Evolutionary conservation across 352 stramenopile species (phyloP).

Genomic region (Pythium utonaiense): DNA sequence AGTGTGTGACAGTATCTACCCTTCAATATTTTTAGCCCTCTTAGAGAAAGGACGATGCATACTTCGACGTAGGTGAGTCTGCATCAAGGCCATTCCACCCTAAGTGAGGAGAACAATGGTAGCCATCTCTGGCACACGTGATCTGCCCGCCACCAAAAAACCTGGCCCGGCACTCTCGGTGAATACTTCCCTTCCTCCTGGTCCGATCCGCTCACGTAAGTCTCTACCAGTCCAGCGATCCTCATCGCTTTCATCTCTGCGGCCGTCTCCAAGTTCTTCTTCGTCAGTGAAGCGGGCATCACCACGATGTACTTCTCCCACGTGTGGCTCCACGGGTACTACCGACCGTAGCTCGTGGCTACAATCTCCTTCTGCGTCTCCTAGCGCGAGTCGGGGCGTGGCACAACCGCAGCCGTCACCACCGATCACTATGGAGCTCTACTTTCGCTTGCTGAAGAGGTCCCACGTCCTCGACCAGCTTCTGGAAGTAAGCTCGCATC

Average conservation of each 20-base stretch:
- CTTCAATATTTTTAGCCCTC: not conserved
- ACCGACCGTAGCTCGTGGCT: slow-evolving; percentile 10
- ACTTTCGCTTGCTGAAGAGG: slow-evolving; percentile 70
- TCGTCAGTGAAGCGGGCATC: slow-evolving; percentile 3
- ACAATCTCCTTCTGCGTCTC: not conserved
- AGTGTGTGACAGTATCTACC: no score
- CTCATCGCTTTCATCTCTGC: slow-evolving; percentile 4
- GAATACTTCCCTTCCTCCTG: slow-evolving; percentile 8
- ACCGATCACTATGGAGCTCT: slow-evolving; percentile 46
- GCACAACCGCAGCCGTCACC: slow-evolving; percentile 3
- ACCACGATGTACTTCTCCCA: slow-evolving; percentile 10
- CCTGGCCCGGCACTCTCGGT: slow-evolving; percentile 1
- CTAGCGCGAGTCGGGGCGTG: not conserved
- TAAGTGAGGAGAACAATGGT: no score
- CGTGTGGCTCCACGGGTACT: not conserved
- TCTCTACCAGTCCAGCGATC: not conserved
- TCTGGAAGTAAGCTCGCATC: slow-evolving; percentile 34
- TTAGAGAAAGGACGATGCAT: no score
- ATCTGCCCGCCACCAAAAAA: not conserved
- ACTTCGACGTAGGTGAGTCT: no score
- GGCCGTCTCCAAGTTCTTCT: slow-evolving; percentile 1
- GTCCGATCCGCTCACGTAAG: not conserved
- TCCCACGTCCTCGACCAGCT: slow-evolving; percentile 59
- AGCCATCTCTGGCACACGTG: not conserved
- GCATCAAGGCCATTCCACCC: no score